These are phyloP conservation scores for Trichosporon sp. DNA, from an alignment of 1,284 basidiomycete genomes.

Conservation along the genomic window DNA sequence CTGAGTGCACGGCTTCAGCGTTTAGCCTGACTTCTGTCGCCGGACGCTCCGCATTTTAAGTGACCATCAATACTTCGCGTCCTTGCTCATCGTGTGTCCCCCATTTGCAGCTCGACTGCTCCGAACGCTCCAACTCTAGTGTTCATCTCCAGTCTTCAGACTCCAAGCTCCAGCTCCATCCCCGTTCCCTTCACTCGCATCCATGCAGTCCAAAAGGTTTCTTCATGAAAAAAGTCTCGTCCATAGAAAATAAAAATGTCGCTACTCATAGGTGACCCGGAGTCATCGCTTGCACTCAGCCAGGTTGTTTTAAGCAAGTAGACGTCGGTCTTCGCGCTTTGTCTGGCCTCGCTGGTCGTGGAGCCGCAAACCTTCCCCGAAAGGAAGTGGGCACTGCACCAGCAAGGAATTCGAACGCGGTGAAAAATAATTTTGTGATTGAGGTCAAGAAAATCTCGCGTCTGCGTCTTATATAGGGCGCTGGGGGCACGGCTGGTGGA, in stretches of 20 bases:
- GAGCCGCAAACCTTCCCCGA: slow-evolving; percentile 24
- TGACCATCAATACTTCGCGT: no score
- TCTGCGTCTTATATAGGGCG: slow-evolving; percentile 13
- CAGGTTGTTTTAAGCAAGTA: slow-evolving; percentile 51
- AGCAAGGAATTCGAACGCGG: slow-evolving; percentile 42
- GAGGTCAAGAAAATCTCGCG: slow-evolving; percentile 20
- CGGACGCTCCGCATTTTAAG: no score
- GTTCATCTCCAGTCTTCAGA: no score
- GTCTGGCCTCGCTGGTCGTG: slow-evolving; percentile 44
- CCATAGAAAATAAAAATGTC: slow-evolving; percentile 34
- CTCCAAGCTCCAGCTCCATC: no score
- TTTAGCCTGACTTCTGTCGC: no score
- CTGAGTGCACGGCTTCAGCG: no score
- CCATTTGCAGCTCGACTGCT: no score
- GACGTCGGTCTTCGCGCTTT: slow-evolving; percentile 43
- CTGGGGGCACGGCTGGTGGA: not conserved
- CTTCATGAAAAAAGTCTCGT: not conserved
- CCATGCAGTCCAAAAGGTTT: no score
- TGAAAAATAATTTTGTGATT: slow-evolving; percentile 33
- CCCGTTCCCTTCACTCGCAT: no score
- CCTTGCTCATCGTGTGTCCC: no score
- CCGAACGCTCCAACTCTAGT: no score
- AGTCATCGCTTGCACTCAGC: slow-evolving; percentile 47
- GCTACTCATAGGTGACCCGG: slow-evolving; percentile 53
- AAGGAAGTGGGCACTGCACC: slow-evolving; percentile 34